These are phyloP conservation scores for Claviceps sp. DNA, from an alignment of 2,329 filamentous ascomycete species.

Conservation along the genomic window DNA sequence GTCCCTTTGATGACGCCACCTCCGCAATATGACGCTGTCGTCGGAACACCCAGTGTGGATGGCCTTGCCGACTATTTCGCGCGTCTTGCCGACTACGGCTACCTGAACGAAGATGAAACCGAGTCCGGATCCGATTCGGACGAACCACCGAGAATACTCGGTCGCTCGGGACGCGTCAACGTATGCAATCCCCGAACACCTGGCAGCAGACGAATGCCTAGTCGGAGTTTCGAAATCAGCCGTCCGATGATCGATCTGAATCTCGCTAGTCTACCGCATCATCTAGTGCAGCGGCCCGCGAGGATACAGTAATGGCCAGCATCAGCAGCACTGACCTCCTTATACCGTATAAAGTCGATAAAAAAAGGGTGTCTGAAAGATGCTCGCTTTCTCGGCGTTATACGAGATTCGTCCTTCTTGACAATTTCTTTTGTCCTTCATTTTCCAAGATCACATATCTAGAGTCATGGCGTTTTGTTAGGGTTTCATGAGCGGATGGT, in stretches of 20 bases:
- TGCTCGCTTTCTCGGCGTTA: too few species aligned
- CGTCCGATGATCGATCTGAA: slow-evolving; percentile 18
- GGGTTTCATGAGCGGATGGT: background rate
- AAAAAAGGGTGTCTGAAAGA: too few species aligned
- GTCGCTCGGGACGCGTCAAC: slow-evolving; percentile 42
- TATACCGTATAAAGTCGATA: too few species aligned
- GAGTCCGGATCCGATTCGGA: slow-evolving; percentile 29
- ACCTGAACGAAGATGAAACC: slow-evolving; percentile 20
- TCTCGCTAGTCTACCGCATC: background rate
- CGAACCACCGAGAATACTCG: slow-evolving; percentile 33
- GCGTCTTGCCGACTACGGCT: slow-evolving; percentile 60
- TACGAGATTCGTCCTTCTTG: too few species aligned
- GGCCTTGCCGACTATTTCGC: slow-evolving; percentile 77
- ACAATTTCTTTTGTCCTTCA: too few species aligned
- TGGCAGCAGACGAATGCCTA: slow-evolving; percentile 34
- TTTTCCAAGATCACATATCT: too few species aligned
- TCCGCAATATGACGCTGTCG: slow-evolving; percentile 69
- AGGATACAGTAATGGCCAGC: background rate
- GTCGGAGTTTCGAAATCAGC: slow-evolving; percentile 42
- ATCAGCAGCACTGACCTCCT: too few species aligned
- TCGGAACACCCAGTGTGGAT: slow-evolving; percentile 55
- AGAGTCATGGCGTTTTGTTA: too few species aligned
- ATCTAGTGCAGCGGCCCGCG: background rate
- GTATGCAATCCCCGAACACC: slow-evolving; percentile 44
- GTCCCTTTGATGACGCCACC: slow-evolving; percentile 56